Percentiles rank a stretch among this genome's conserved stretches.
These are phyloP conservation scores for Forsythia suspensa DNA, from an alignment of 257 asterid species.

Conservation along the genomic window DNA sequence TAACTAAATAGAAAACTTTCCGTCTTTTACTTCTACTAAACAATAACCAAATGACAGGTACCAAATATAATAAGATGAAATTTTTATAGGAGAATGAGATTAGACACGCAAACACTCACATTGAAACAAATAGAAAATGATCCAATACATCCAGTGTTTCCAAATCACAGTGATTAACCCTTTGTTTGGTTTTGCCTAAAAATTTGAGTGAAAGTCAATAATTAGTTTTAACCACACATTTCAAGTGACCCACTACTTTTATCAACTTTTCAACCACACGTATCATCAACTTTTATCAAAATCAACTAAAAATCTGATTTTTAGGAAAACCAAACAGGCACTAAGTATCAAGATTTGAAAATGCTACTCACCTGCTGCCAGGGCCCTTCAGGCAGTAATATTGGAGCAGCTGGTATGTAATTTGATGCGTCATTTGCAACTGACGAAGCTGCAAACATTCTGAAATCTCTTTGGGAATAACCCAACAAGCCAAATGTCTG, in stretches of 20 bases:
- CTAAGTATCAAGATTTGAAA: background rate
- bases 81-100: background rate
- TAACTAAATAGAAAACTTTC: background rate
- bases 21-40: background rate
- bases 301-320: too few species aligned
- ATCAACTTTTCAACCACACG: too few species aligned
- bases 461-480: constrained; percentile 31
- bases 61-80: background rate
- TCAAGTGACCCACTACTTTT: too few species aligned
- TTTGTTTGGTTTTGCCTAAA: too few species aligned
- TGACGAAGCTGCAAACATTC: constrained; percentile 48
- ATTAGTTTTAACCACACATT: too few species aligned
- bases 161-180: background rate
- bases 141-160: background rate
- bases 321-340: too few species aligned
- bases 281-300: too few species aligned
- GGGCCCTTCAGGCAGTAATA: constrained; percentile 82
- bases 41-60: background rate
- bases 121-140: background rate
- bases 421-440: constrained; percentile 44
- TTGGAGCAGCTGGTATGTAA: constrained; percentile 90
- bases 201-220: too few species aligned
- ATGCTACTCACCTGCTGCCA: constrained; percentile 65
- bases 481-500: constrained; percentile 37
- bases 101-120: background rate